Evolutionary conservation across 2,329 filamentous ascomycete species (phyloP).

Genomic region (Beauveria rudraprayagi): DNA sequence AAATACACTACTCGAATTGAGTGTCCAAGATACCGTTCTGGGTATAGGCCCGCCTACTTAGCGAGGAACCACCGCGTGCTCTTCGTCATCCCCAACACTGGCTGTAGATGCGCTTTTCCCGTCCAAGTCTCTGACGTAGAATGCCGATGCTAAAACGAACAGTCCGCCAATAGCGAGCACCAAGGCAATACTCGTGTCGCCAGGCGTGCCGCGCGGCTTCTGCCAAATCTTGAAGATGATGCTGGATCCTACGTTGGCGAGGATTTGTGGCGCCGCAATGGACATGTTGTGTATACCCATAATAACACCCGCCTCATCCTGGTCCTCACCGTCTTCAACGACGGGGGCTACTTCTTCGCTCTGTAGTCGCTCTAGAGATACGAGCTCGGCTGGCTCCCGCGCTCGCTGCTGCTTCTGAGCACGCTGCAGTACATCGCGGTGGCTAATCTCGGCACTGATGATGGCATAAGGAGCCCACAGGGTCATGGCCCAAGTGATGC

Average conservation of each 20-base stretch:
- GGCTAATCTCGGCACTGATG: constrained; percentile 85
- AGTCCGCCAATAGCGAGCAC: constrained; percentile 78
- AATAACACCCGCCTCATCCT: constrained; percentile 80
- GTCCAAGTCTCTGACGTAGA: constrained; percentile 58
- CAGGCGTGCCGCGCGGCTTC: constrained; percentile 75
- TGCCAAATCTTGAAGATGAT: constrained; percentile 79
- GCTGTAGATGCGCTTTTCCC: constrained; percentile 45
- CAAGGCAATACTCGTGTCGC: constrained; percentile 80
- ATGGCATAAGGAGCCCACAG: constrained; percentile 94
- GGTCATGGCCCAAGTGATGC: constrained; percentile 86
- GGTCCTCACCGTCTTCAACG: constrained; percentile 44
- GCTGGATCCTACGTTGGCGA: constrained; percentile 78
- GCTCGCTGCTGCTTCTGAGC: constrained; percentile 23
- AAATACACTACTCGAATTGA: neutral
- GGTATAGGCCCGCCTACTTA: neutral
- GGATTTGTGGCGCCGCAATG: constrained; percentile 82
- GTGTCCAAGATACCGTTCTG: neutral
- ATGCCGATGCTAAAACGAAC: constrained; percentile 69
- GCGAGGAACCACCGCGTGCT: constrained; percentile 30
- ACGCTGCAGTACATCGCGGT: constrained; percentile 57
- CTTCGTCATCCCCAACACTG: constrained; percentile 29
- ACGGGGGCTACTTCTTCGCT: neutral
- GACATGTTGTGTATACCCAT: constrained; percentile 94
- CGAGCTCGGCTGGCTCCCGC: neutral
- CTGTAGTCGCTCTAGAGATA: neutral